Conservation (phyloP, 1,284 basidiomycete genomes). For the Trametes hirsuta region DNA sequence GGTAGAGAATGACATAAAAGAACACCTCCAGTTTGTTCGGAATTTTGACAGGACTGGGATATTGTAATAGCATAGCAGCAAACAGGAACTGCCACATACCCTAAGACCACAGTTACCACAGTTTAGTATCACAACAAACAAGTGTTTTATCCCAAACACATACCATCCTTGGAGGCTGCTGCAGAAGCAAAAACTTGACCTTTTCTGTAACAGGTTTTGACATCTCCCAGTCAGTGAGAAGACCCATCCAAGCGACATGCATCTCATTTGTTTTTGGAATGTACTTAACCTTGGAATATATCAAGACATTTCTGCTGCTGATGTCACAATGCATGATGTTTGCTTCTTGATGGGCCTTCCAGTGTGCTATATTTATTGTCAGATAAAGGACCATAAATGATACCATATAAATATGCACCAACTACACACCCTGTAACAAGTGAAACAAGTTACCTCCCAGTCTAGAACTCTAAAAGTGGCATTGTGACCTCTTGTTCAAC, state of each 20-base stretch:
- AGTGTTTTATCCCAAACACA: neutral
- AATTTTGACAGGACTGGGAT: neutral
- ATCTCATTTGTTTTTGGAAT: neutral
- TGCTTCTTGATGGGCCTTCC: no score
- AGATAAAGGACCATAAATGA: no score
- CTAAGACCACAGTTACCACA: neutral
- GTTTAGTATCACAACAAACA: neutral
- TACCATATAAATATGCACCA: no score
- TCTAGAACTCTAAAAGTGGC: no score
- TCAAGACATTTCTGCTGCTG: constrained; percentile 15
- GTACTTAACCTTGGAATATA: neutral
- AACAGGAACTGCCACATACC: constrained; percentile 11
- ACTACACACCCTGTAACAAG: no score
- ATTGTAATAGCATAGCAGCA: neutral
- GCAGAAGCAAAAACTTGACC: neutral
- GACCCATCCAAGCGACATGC: neutral
- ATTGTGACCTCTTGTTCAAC: no score
- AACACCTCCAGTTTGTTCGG: constrained; percentile 13
- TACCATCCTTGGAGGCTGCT: constrained; percentile 3
- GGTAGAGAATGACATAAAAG: constrained; percentile 11
- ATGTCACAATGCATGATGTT: constrained; percentile 14
- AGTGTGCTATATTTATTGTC: no score
- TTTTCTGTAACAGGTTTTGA: neutral
- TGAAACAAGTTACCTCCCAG: no score
- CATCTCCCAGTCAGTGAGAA: constrained; percentile 12